Base-by-base conservation (phyloP, 176 grass and related monocot species). In the Bolboschoenus planiculmis region DNA sequence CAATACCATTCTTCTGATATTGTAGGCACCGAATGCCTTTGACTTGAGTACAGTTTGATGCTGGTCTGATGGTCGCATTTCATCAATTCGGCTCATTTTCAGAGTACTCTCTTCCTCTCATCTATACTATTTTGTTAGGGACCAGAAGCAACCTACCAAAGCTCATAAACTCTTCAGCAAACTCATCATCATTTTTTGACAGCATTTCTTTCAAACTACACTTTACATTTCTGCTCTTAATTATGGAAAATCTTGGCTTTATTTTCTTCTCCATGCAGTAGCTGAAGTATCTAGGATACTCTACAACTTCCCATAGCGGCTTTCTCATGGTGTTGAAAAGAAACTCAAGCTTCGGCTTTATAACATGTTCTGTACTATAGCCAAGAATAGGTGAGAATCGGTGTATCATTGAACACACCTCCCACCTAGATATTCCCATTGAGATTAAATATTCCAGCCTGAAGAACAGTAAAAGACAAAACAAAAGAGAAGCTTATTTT, bases 241-340 rank as follows among this genome's bases (percentile, higher is more conserved):
- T 29, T 50, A 94, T 56, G 40, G 36, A 89, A 79, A 91, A 97
- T 44, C 92, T 89, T 0, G 88, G 92, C 24, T 89, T 97, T 68
- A 97, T 97, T 81, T 78, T 94, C 83, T 88, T 85, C 56, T 94
- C 88, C 14, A 97, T 87, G 67, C 84, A 92, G 87, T 94, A 97
- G 65, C 92, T 94, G 86, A 97, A 97, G 74, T 91, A 97, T 61
- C 94, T 97, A 39, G 92, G 94, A 80, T 92, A 94, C 70, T 89
- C 90, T 31, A 94, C 92, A 84, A 92, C 56, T 68, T 88, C 71
- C 84, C 80, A 92, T 33, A 92, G 73, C 43, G 94, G 92, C 26
- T 86, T 97, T 68, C 67, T 84, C 92, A 97, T 97, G 16, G 63
- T 97, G 18, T 48, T 65, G 36, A 94, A 81, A 21, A 97, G 90